Base-by-base conservation (phyloP, 1,284 basidiomycete species). In the Cutaneotrichosporon curvatum region DNA sequence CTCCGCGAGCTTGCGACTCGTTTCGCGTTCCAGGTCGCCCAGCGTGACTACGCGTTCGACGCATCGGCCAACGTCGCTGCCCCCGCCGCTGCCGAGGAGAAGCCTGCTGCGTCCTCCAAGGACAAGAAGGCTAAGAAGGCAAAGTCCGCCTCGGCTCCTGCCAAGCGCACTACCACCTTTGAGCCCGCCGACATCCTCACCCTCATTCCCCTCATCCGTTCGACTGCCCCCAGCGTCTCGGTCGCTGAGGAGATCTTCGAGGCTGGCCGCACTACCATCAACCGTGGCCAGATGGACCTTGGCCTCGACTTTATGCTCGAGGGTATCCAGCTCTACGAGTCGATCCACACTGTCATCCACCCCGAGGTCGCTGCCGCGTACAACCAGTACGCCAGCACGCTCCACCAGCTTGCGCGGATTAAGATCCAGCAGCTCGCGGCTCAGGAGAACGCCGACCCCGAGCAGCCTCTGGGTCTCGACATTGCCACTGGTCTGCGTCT, bases 171-270 rank as follows among this genome's bases (percentile, higher is more conserved):
- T 37, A 67, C 67, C 31, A 74, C 73, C 2, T 78, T 79, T 54
- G 70, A 67, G 51, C 72, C 77, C 4, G 66, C 70, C 31, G 78
- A 80, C 53, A 63, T 80, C 16, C 64, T 79, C 47, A 74, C 75
- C 47, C 55, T 79, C 43, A 61, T 76, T 21, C 78, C 78, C 1
- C 56, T 78, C 36, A 67, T 79, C 60, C 76, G 77, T 60, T 71
- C 74, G 25, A 74, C 75, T 19, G 73, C 73, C 21, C 74, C 76
- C 36, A 67, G 71, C 25, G 73, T 74, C 50, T 53, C 69, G 14
- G 67, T 78, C 30, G 75, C 76, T 20, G 78, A 79, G 50, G 76
- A 79, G 57, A 73, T 76, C 18, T 76, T 79, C 48, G 74, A 76
- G 51, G 73, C 74, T 28, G 78, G 77, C 23, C 68, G 74, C 38